A percentile compares a stretch with the other conserved stretches of the same genome.
These are phyloP conservation scores for Cornus suecica DNA, from an alignment of 148 eudicot species.

Conservation along the genomic window DNA sequence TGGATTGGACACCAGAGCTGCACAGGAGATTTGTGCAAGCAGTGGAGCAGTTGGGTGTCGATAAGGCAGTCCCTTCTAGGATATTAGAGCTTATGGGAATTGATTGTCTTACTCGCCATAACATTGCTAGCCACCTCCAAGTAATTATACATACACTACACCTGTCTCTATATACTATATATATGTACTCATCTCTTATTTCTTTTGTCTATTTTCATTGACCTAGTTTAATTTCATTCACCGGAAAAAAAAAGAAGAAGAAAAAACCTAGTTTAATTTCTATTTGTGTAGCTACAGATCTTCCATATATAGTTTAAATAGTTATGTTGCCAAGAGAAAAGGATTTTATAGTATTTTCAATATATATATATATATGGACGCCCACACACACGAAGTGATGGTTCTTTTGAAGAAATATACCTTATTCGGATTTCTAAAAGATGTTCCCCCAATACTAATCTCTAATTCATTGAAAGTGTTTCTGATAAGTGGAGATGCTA, in stretches of 20 bases:
- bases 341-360: too few relatives aligned
- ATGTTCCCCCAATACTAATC: background rate
- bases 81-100: conserved; percentile 96
- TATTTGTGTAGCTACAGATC: too few relatives aligned
- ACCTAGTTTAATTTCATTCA: too few relatives aligned
- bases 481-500: too few relatives aligned
- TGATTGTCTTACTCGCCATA: conserved; percentile 94
- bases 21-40: conserved; percentile 97
- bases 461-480: background rate
- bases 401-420: too few relatives aligned
- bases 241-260: too few relatives aligned
- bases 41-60: conserved; percentile 95
- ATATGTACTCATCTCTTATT: background rate
- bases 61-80: conserved; percentile 97
- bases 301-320: too few relatives aligned
- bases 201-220: background rate
- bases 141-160: conserved; percentile 22
- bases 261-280: too few relatives aligned
- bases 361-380: too few relatives aligned
- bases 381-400: too few relatives aligned
- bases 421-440: background rate
- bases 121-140: conserved; percentile 98
- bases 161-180: background rate
- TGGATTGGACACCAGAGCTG: conserved; percentile 99
- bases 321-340: too few relatives aligned